Conservation (phyloP, 164 flowering plant genomes). For the Annona squamosa region DNA sequence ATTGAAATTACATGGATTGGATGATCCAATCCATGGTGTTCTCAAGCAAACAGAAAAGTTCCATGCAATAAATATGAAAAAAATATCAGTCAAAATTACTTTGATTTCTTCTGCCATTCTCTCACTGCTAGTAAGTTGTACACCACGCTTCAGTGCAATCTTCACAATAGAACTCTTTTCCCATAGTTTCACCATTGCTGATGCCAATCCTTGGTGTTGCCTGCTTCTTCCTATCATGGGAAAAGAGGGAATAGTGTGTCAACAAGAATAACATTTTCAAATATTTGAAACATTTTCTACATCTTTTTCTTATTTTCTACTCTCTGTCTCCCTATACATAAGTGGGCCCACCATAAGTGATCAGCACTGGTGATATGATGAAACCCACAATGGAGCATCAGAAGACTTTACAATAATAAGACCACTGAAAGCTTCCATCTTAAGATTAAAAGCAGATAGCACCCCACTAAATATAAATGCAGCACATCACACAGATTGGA, state of each 20-base stretch:
- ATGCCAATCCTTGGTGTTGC: slow-evolving; percentile 84
- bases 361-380: too few relatives aligned
- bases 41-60: neutral
- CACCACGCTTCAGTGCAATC: slow-evolving; percentile 90
- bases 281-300: neutral
- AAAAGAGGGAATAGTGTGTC: slow-evolving; percentile 3
- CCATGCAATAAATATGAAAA: neutral
- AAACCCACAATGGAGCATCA: too few relatives aligned
- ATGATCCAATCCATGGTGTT: neutral
- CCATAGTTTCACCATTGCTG: slow-evolving; percentile 86
- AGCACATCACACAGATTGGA: too few relatives aligned
- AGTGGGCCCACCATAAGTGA: too few relatives aligned
- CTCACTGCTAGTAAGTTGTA: slow-evolving; percentile 78
- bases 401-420: too few relatives aligned
- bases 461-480: too few relatives aligned
- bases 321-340: too few relatives aligned
- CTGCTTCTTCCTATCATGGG: slow-evolving; percentile 69
- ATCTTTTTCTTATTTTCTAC: too few relatives aligned
- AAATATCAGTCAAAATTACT: slow-evolving; percentile 29
- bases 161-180: slow-evolving; percentile 78
- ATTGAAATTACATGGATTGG: neutral
- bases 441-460: too few relatives aligned
- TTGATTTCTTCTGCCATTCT: slow-evolving; percentile 94
- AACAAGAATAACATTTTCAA: neutral
- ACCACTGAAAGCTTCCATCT: too few relatives aligned